These are phyloP conservation scores for Mrakia hoshinonis DNA, from an alignment of 768 basidiomycete species.

Conservation along the genomic window DNA sequence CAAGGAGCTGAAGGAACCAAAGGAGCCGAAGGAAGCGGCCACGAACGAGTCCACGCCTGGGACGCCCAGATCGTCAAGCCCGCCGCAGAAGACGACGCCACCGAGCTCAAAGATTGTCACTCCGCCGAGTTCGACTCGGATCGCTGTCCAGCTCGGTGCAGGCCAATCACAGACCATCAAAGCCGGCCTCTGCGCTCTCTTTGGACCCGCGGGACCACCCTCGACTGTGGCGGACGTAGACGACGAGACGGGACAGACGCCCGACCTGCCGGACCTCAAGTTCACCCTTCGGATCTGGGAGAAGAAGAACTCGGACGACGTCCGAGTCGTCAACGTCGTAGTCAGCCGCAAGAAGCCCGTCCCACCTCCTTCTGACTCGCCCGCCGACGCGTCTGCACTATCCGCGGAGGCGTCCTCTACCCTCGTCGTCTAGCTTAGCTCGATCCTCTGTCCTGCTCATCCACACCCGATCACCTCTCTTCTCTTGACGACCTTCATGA, in stretches of 20 bases:
- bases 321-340: constrained; percentile 9
- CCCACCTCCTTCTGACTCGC: background rate
- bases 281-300: constrained; percentile 11
- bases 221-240: background rate
- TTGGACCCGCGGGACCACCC: background rate
- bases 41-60: background rate
- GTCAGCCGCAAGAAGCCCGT: background rate
- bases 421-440: background rate
- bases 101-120: background rate
- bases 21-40: background rate
- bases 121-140: constrained; percentile 8
- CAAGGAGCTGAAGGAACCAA: no score
- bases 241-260: background rate
- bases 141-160: background rate
- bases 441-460: background rate
- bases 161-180: background rate
- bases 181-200: background rate
- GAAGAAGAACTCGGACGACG: constrained; percentile 16
- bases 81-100: background rate
- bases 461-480: background rate
- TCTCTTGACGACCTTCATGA: background rate
- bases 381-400: background rate
- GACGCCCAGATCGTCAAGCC: background rate
- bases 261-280: background rate
- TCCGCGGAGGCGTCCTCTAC: background rate